Base-by-base conservation (phyloP, 2,329 filamentous ascomycete species). In the Penicillium aurantiogriseum region DNA sequence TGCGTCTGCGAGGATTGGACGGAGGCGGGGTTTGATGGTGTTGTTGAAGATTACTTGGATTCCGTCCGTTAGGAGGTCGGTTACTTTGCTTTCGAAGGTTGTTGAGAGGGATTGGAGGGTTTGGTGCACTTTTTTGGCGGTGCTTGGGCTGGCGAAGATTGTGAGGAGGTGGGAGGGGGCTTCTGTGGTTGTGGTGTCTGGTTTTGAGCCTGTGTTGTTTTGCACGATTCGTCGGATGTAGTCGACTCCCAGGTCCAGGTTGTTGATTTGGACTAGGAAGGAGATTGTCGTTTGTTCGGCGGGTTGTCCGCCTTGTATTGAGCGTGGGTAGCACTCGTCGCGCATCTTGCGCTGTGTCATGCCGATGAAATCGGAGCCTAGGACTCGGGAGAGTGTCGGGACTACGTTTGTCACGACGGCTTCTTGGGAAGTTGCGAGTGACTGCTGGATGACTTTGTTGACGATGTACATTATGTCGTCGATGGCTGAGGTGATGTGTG, bases 401-500 rank as follows among this genome's bases (percentile, higher is more conserved):
- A 97, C 78, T 7, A 96, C 89, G 56, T 85, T 90, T 42, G 85
- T 85, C 23, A 96, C 84, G 4, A 96, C 87, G 19, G 88, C 83
- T 64, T 87, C 82, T 71, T 97, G 92, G 2, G 90, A 91, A 0
- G 95, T 97, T 0, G 90, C 88, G 23, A 97, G 80, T 0, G 91
- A 90, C 63, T 93, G 88, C 63, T 95, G 89, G 8, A 97, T 81
- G 35, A 97, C 89, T 50, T 93, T 88, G 71, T 95, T 96, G 71
- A 96, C 90, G 67, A 99, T 97, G 76, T 97, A 99, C 93, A 99
- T 97, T 69, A 97, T 92, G 77, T 97, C 94, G 78, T 99, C 94
- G 9, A 99, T 92, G 0, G 93, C 92, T 2, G 92, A 92, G 43
- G 94, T 93, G 67, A 99, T 96, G 70, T 91, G 95, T 0, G 94